A percentile compares a stretch with the other conserved stretches of the same genome.
phyloP scores from a whole-genome alignment of 2,329 filamentous ascomycete species.

The Aspergillus pseudonomiae region DNA sequence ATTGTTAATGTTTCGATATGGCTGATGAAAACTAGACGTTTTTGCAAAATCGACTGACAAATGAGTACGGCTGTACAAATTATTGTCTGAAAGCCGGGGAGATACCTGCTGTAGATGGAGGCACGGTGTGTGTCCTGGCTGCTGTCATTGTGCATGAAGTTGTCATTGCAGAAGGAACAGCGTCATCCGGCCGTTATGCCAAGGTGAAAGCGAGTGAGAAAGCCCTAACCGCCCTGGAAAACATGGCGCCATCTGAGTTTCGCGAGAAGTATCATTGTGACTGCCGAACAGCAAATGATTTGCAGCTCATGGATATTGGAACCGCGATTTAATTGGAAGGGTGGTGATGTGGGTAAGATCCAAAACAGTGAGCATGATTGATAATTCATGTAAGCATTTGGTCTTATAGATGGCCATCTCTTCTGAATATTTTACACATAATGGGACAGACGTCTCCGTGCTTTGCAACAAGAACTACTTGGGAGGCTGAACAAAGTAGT shows the following conservation, averaged over 20 bases:
- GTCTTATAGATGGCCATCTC: too few relatives aligned
- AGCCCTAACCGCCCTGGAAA: conserved; percentile 49
- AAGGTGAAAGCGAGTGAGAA: conserved; percentile 59
- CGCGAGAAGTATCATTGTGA: conserved; percentile 63
- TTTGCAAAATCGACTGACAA: conserved; percentile 65
- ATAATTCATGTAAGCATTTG: neutral
- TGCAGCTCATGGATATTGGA: conserved; percentile 24
- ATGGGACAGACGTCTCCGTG: neutral
- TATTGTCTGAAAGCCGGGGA: conserved; percentile 54
- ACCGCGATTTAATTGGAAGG: conserved; percentile 31
- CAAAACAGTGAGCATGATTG: neutral
- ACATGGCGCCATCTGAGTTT: conserved; percentile 61
- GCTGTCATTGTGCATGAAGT: conserved; percentile 75
- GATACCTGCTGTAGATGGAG: conserved; percentile 50
- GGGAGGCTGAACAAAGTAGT: neutral
- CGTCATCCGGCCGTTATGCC: conserved; percentile 70
- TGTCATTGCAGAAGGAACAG: conserved; percentile 64
- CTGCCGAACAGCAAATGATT: conserved; percentile 50
- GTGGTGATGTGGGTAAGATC: neutral
- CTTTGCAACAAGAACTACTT: neutral
- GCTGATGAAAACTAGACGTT: conserved; percentile 55
- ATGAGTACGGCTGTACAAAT: conserved; percentile 66
- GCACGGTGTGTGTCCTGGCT: conserved; percentile 60
- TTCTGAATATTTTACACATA: neutral
- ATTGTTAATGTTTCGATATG: neutral